Evolutionary conservation across 1,284 basidiomycete species (phyloP).

Genomic region (Ceratobasidium sp.): DNA sequence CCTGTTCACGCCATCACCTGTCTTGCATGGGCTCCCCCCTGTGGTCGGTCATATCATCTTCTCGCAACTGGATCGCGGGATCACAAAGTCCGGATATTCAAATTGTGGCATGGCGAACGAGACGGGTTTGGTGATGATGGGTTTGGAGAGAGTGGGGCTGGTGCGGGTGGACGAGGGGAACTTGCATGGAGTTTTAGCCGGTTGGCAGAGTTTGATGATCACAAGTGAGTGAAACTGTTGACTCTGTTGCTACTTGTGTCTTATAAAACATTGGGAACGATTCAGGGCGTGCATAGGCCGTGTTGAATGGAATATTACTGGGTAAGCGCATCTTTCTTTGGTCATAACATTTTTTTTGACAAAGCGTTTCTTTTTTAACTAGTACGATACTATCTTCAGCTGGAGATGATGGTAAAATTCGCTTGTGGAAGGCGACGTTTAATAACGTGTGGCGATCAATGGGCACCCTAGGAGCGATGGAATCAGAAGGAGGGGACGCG

Average conservation of each 20-base stretch:
- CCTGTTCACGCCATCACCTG: constrained; percentile 74
- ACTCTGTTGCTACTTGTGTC: constrained; percentile 14
- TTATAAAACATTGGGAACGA: constrained; percentile 9
- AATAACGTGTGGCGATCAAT: constrained; percentile 82
- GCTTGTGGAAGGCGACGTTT: constrained; percentile 87
- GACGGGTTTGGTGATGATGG: constrained; percentile 59
- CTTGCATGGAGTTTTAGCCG: constrained; percentile 77
- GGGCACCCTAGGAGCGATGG: constrained; percentile 67
- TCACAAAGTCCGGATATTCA: constrained; percentile 90
- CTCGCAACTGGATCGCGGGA: constrained; percentile 90
- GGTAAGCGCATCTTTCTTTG: constrained; percentile 63
- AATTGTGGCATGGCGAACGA: constrained; percentile 56
- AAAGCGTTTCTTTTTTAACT: constrained; percentile 7
- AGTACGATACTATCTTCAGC: constrained; percentile 91
- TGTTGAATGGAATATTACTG: constrained; percentile 91
- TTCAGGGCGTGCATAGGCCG: constrained; percentile 73
- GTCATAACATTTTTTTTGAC: not conserved
- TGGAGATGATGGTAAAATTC: constrained; percentile 89
- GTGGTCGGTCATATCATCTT: constrained; percentile 91
- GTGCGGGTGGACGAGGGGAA: constrained; percentile 60
- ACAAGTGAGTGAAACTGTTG: constrained; percentile 67
- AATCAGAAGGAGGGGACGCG: constrained; percentile 37
- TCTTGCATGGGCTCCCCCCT: constrained; percentile 91
- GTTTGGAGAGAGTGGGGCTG: constrained; percentile 59
- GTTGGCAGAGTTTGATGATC: constrained; percentile 89